Base-by-base conservation (phyloP, 805 yeast species). In the Ogataea paraovalis region DNA sequence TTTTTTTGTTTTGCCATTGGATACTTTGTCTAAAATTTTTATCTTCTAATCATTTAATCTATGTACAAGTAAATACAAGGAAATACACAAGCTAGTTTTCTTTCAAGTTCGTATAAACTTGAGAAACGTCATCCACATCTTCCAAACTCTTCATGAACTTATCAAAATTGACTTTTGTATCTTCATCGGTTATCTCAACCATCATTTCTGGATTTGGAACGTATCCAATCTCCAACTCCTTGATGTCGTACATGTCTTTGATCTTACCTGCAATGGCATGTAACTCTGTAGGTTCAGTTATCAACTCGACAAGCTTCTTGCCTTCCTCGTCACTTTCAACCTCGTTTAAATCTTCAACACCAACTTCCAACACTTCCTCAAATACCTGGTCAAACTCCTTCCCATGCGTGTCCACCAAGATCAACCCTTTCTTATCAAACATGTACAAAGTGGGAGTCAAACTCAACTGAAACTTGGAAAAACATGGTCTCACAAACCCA, bases 51-150 rank as follows among this genome's bases (percentile, higher is more conserved):
- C 4, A 3, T n/a, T 19, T n/a, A 21, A 28, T 46, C 34, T 44
- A 44, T 40, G n/a, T n/a, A n/a, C n/a, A n/a, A n/a, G n/a, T n/a
- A n/a, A n/a, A n/a, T n/a, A 43, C 38, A 47, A 25, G 18, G n/a
- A 25, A 25, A 25, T 25, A 10, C 10, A 25, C 28, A 25, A 25
- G 28, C 28, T 32, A 32, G 37, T 45, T 44, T 25, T 72, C 76
- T 49, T 70, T 74, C 55, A 79, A 70, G 62, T 89, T 92, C 27
- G 87, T 77, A 67, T 87, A 87, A 49, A 87, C 80, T 52, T 80
- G 88, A 6, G 88, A 81, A 19, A 92, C 87, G 57, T 94, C 98
- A 43, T 85, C 89, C n/a, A 89, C 69, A 30, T 83, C 88, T 45
- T 88, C 95, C 41, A 92, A 70, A 42, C 73, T 72, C 20, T 64